These are phyloP conservation scores for Colletotrichum sp. DNA, from an alignment of 2,329 filamentous ascomycete genomes.

Conservation along the genomic window DNA sequence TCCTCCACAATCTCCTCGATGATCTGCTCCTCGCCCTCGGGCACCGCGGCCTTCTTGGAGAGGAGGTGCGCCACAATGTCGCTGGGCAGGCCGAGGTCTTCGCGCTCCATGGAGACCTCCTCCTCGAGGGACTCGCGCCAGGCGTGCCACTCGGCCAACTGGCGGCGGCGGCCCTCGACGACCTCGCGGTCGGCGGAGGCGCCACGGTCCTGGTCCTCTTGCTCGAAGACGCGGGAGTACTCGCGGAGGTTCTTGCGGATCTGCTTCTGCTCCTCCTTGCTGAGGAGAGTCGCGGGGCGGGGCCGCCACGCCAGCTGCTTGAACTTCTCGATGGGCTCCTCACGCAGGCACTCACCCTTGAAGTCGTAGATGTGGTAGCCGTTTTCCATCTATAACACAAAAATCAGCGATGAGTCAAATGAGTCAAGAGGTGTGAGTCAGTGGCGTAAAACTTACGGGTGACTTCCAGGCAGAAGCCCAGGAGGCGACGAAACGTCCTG, in stretches of 20 bases:
- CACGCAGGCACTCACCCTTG: slow-evolving; percentile 84
- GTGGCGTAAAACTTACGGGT: slow-evolving; percentile 64
- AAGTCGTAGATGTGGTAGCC: slow-evolving; percentile 99
- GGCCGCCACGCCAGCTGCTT: slow-evolving; percentile 97
- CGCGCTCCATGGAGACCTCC: slow-evolving; percentile 75
- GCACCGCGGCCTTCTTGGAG: slow-evolving; percentile 57
- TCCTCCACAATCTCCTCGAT: slow-evolving; percentile 92
- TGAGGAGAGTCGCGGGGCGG: slow-evolving; percentile 86
- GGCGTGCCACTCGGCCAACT: slow-evolving; percentile 86
- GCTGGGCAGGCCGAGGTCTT: slow-evolving; percentile 68
- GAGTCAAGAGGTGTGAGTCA: neutral
- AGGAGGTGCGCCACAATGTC: slow-evolving; percentile 68
- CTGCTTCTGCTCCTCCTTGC: slow-evolving; percentile 96
- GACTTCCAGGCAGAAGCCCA: slow-evolving; percentile 97
- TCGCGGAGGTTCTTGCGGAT: slow-evolving; percentile 98
- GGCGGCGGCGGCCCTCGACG: slow-evolving; percentile 81
- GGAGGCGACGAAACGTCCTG: slow-evolving; percentile 90
- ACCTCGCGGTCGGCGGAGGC: slow-evolving; percentile 94
- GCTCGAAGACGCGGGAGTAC: slow-evolving; percentile 93
- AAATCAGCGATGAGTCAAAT: neutral
- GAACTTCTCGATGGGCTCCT: slow-evolving; percentile 95
- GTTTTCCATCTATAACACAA: slow-evolving; percentile 83
- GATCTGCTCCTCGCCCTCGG: slow-evolving; percentile 73
- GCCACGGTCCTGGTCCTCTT: slow-evolving; percentile 91
- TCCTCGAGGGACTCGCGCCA: slow-evolving; percentile 80